Percentiles rank a stretch among this genome's conserved stretches.
Evolutionary conservation across 2,329 filamentous ascomycete species (phyloP).

Genomic region (Phaeomoniella chlamydospora): DNA sequence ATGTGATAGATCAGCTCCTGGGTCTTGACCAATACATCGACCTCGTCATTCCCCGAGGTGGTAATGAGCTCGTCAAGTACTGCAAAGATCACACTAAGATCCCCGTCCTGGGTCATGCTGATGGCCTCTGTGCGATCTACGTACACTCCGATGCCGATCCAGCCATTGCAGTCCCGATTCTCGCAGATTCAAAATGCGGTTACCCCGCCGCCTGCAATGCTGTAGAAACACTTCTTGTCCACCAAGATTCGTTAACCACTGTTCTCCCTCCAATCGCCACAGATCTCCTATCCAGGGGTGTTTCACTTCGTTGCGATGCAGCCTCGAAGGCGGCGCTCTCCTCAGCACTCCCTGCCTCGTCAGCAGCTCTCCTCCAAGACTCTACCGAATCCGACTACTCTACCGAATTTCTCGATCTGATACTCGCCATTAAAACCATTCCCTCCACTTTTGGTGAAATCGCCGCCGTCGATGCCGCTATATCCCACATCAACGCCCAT

Average conservation of each 20-base stretch:
- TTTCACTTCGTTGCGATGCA: conserved; percentile 67
- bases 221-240: conserved; percentile 79
- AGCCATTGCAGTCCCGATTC: conserved; percentile 55
- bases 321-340: conserved; percentile 50
- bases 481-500: conserved; percentile 81
- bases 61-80: conserved; percentile 77
- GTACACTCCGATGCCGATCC: conserved; percentile 65
- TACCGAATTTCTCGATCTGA: conserved; percentile 80
- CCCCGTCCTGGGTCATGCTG: conserved; percentile 88
- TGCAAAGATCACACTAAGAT: conserved; percentile 88
- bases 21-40: conserved; percentile 79
- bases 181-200: conserved; percentile 84
- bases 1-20: conserved; percentile 79
- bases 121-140: conserved; percentile 81
- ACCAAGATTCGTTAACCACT: conserved; percentile 52
- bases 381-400: conserved; percentile 59
- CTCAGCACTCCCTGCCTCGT: conserved; percentile 26
- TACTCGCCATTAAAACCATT: conserved; percentile 72
- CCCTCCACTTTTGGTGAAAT: conserved; percentile 11
- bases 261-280: conserved; percentile 59
- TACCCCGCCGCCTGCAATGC: conserved; percentile 95
- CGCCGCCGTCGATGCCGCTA: conserved; percentile 49
- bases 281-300: conserved; percentile 61
- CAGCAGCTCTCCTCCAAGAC: conserved; percentile 42
- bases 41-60: conserved; percentile 83